Evolutionary conservation across 164 flowering plant genomes (phyloP).

Genomic region (Magnolia kwangsiensis): DNA sequence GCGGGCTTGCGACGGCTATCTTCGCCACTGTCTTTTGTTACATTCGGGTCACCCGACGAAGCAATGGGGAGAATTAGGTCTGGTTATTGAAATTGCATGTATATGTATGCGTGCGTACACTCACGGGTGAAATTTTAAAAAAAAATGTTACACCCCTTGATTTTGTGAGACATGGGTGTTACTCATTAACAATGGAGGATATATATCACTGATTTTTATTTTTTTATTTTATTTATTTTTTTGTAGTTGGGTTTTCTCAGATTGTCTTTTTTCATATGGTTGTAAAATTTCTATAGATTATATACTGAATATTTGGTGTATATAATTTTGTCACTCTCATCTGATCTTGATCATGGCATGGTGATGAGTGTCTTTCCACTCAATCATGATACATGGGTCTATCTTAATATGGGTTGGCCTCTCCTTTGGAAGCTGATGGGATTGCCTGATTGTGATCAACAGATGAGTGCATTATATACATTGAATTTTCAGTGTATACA

Average conservation of each 20-base stretch:
- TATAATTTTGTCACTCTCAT: too few species aligned
- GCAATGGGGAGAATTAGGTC: background rate
- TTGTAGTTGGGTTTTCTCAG: background rate
- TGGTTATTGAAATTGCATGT: background rate
- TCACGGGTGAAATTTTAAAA: background rate
- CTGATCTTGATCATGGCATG: too few species aligned
- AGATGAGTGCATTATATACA: too few species aligned
- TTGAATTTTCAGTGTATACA: too few species aligned
- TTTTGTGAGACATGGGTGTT: background rate
- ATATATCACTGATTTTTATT: background rate
- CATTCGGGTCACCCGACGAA: slow-evolving; percentile 28
- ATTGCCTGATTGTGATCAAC: too few species aligned
- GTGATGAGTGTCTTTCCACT: too few species aligned
- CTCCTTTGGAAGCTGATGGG: too few species aligned
- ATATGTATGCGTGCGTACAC: background rate
- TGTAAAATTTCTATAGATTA: background rate
- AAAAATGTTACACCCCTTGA: background rate
- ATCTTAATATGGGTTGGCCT: too few species aligned
- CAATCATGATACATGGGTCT: too few species aligned
- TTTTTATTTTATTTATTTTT: too few species aligned
- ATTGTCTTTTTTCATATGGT: background rate
- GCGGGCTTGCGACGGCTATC: slow-evolving; percentile 27
- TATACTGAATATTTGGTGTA: too few species aligned
- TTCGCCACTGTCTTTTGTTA: slow-evolving; percentile 25
- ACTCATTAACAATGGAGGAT: background rate